A percentile compares a stretch with the other conserved stretches of the same genome.
These are phyloP conservation scores for Gossypium mustelinum DNA, from an alignment of 345 rosid genomes.

Conservation along the genomic window DNA sequence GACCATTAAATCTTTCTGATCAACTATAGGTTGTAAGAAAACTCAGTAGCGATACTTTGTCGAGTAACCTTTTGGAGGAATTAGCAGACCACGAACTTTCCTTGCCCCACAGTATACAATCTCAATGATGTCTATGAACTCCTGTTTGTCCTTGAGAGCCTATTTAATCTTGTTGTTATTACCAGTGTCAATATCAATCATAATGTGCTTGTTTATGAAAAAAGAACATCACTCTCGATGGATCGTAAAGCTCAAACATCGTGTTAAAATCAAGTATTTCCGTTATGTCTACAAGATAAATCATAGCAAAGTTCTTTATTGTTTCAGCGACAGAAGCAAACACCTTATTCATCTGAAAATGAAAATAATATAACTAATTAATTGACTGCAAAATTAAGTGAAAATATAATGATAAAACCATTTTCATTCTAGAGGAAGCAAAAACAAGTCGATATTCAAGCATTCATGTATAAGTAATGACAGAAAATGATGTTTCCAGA, in stretches of 20 bases:
- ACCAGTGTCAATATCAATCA: conserved; percentile 97
- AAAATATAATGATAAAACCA: no score
- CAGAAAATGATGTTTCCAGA: neutral
- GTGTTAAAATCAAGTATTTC: conserved; percentile 96
- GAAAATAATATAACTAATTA: neutral
- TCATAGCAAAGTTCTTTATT: conserved; percentile 87
- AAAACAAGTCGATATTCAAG: neutral
- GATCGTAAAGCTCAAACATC: conserved; percentile 94
- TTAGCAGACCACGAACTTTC: conserved; percentile 91
- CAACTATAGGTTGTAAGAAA: neutral
- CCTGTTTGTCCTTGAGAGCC: conserved; percentile 98
- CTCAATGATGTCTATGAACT: conserved; percentile 87
- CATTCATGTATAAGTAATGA: neutral
- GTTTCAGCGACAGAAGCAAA: conserved; percentile 62
- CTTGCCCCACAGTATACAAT: conserved; percentile 89
- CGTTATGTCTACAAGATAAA: conserved; percentile 84
- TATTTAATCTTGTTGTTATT: conserved; percentile 97
- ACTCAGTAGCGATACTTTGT: conserved; percentile 88
- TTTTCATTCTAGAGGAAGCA: no score
- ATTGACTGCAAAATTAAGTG: no score
- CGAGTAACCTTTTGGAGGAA: conserved; percentile 93
- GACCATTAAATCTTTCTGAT: neutral
- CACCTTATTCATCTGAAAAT: conserved; percentile 82
- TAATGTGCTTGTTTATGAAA: conserved; percentile 94
- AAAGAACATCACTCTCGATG: conserved; percentile 91